Percentiles rank a stretch among this genome's conserved stretches.
Conservation (phyloP, 495 filamentous ascomycete genomes). For the Daldinia loculata region DNA sequence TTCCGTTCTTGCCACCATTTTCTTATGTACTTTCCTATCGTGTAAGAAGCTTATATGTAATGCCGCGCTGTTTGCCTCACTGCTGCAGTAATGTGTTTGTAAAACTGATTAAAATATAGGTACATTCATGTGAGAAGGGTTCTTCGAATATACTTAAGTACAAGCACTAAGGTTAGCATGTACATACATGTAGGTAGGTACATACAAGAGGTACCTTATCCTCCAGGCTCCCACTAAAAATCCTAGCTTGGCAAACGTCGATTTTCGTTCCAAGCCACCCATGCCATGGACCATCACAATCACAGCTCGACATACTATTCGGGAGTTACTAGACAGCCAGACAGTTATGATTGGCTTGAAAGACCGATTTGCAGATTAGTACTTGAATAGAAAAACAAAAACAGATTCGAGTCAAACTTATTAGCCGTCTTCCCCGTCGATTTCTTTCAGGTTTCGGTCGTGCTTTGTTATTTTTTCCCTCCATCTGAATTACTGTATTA, state of each 20-base stretch:
- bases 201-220: not conserved
- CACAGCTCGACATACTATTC: constrained; percentile 1
- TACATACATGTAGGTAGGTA: no score
- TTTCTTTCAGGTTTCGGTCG: constrained; percentile 9
- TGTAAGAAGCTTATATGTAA: not conserved
- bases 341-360: constrained; percentile 21
- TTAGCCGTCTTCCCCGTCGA: not conserved
- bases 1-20: not conserved
- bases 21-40: not conserved
- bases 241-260: constrained; percentile 30
- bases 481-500: not conserved
- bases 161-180: not conserved
- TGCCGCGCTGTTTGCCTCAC: not conserved
- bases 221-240: not conserved
- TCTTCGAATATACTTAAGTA: not conserved
- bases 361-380: constrained; percentile 16
- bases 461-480: constrained; percentile 1
- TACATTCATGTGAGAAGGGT: not conserved
- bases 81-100: not conserved
- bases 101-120: not conserved
- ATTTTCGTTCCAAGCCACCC: constrained; percentile 35
- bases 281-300: constrained; percentile 17
- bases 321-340: not conserved
- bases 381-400: constrained; percentile 34
- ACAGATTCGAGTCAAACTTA: not conserved